Evolutionary conservation across 2,329 filamentous ascomycete genomes (phyloP).

Genomic region (Colletotrichum musae): DNA sequence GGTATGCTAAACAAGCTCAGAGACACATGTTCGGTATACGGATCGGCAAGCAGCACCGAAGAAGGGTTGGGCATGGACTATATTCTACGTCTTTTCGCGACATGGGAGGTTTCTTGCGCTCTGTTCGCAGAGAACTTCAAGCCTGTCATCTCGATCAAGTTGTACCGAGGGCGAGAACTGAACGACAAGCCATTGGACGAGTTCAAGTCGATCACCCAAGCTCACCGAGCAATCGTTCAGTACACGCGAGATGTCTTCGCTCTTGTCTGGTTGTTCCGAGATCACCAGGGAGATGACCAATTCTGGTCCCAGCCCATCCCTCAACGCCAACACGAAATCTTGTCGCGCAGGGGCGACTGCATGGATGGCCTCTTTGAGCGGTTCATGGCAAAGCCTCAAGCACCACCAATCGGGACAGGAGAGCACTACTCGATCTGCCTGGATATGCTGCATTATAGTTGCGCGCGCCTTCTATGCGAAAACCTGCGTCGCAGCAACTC

Average conservation of each 20-base stretch:
- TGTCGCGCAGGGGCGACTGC: conserved; percentile 40
- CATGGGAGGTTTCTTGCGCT: conserved; percentile 44
- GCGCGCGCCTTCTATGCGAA: conserved; percentile 27
- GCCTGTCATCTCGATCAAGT: conserved; percentile 42
- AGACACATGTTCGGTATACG: not conserved
- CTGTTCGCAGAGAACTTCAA: conserved; percentile 43
- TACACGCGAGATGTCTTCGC: conserved; percentile 45
- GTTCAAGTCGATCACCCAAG: conserved; percentile 40
- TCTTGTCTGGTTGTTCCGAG: conserved; percentile 41
- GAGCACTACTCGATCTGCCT: conserved; percentile 34
- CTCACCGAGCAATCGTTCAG: conserved; percentile 43
- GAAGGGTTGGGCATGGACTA: conserved; percentile 42
- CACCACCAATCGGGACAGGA: conserved; percentile 12
- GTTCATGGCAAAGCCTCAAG: conserved; percentile 30
- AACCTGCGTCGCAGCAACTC: conserved; percentile 27
- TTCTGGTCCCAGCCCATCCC: conserved; percentile 40
- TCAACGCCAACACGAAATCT: conserved; percentile 42
- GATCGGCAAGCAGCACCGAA: not conserved
- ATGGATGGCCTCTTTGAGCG: conserved; percentile 37
- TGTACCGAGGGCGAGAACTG: conserved; percentile 40
- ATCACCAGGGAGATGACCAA: conserved; percentile 36
- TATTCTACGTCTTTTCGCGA: conserved; percentile 43
- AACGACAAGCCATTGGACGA: conserved; percentile 33
- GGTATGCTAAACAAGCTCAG: conserved; percentile 26
- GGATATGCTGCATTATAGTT: conserved; percentile 37